These are phyloP conservation scores for Aspergillus taichungensis DNA, from an alignment of 495 filamentous ascomycete genomes.

Conservation along the genomic window DNA sequence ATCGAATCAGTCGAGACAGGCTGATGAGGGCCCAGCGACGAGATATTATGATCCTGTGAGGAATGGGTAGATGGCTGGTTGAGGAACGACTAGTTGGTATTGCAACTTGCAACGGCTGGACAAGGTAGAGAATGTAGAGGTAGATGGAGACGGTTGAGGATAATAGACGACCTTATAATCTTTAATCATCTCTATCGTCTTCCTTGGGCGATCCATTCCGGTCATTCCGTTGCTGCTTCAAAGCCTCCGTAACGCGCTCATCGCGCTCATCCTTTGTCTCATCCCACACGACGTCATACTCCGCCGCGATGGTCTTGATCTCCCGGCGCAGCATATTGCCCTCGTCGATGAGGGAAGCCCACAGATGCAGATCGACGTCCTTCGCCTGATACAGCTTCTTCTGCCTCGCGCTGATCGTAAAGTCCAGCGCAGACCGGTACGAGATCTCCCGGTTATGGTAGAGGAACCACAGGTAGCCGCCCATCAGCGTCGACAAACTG, in stretches of 20 bases:
- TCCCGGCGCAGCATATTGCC: conserved; percentile 72
- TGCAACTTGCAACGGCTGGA: too few species aligned
- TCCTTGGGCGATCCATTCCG: conserved; percentile 34
- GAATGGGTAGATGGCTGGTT: conserved; percentile 18
- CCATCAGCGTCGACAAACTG: conserved; percentile 73
- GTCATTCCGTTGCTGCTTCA: conserved; percentile 53
- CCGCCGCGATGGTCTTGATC: conserved; percentile 70
- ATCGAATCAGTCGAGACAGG: conserved; percentile 14
- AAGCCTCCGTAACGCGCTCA: conserved; percentile 58
- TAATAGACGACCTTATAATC: too few species aligned
- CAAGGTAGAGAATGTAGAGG: conserved; percentile 1
- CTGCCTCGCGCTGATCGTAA: conserved; percentile 74
- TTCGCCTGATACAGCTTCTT: conserved; percentile 62
- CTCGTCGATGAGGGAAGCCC: conserved; percentile 73
- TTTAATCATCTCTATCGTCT: background rate
- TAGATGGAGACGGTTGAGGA: background rate
- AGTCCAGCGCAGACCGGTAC: conserved; percentile 76
- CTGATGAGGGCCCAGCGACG: conserved; percentile 18
- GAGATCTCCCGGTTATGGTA: conserved; percentile 86
- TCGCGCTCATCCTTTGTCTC: conserved; percentile 70
- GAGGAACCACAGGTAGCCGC: conserved; percentile 87
- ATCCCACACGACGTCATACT: conserved; percentile 95
- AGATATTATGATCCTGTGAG: conserved; percentile 42
- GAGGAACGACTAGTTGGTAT: too few species aligned
- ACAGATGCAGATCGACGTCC: conserved; percentile 67